phyloP scores from a whole-genome alignment of 306 rosid species.

The Corylus heterophylla region DNA sequence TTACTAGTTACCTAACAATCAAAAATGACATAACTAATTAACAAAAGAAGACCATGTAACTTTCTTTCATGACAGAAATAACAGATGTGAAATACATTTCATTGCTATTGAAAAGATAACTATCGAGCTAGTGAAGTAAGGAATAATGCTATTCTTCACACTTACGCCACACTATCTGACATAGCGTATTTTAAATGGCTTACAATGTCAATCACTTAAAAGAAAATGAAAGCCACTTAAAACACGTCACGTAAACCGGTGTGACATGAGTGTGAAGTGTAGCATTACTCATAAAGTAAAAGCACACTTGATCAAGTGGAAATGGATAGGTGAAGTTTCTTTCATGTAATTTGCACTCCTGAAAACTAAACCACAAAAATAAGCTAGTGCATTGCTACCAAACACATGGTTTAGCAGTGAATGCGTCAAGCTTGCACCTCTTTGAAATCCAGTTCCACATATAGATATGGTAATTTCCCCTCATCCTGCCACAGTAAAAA shows the following conservation, averaged over 20 bases:
- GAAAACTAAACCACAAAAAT: slow-evolving; percentile 17
- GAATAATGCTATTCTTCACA: no score
- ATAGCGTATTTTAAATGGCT: no score
- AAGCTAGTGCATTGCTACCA: slow-evolving; percentile 23
- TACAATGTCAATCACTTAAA: no score
- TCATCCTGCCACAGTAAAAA: slow-evolving; percentile 63
- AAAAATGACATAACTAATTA: slow-evolving; percentile 14
- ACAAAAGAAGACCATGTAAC: background rate
- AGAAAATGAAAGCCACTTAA: no score
- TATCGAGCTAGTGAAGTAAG: slow-evolving; percentile 11
- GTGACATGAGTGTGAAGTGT: no score
- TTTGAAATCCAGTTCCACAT: slow-evolving; percentile 92
- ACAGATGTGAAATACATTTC: slow-evolving; percentile 8
- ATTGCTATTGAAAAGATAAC: slow-evolving; percentile 4
- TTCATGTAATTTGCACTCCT: slow-evolving; percentile 17
- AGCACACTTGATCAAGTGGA: background rate
- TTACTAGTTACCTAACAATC: slow-evolving; percentile 74
- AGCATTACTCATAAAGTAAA: background rate
- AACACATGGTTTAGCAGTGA: slow-evolving; percentile 10
- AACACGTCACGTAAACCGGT: no score
- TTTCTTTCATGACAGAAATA: slow-evolving; percentile 4
- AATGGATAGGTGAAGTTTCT: slow-evolving; percentile 17
- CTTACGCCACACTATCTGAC: no score
- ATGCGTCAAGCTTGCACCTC: slow-evolving; percentile 58
- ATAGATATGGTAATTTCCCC: slow-evolving; percentile 73